Evolutionary conservation across 345 rosid species (phyloP), one percentile per base, ranked within the genome.

Genomic region (Lumnitzera racemosa): DNA sequence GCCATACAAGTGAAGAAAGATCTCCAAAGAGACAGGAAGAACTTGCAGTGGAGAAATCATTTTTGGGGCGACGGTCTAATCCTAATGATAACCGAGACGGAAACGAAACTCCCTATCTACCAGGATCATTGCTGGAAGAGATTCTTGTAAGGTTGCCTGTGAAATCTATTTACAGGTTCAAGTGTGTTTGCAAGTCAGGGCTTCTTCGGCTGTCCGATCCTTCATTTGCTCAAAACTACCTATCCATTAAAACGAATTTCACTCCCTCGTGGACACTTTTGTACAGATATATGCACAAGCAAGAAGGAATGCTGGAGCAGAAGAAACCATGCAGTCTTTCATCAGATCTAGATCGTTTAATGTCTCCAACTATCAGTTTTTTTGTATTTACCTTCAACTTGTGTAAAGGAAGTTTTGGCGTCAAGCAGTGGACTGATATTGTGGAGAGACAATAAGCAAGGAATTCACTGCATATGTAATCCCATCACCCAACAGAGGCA

Each of bases 91-190:
- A 3, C 36, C 36, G 7, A 29, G 36, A 29, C 36, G 7, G 36
- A 29, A 29, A 29, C 7, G 36, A 29, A 29, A 29, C 0, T 29
- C 36, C 36, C 36, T 29, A 29, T 29, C 36, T 61, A 10, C 64
- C 64, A 7, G 64, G 49, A 46, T 61, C 54, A 46, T 36, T 61
- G 55, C 24, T 61, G 46, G 55, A 24, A 17, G 64, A 61, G 64
- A 61, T 61, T 41, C 46, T 61, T 5, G 8, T 48, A 46, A 16
- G 55, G 55, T 24, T 61, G 17, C 64, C 64, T 20, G 12, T 50
- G 64, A 25, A 50, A 15, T 61, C 64, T 4, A 50, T 29, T 41
- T 61, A 27, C 55, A 14, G 64, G 64, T 29, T 61, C 46, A 49
- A 47, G 64, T 61, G 55, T 12, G 55, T 61, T 17, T 61, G 54